Percentiles rank a stretch among this genome's conserved stretches.
These are phyloP conservation scores for Juncus effusus DNA, from an alignment of 176 grass and related monocot species.

Conservation along the genomic window DNA sequence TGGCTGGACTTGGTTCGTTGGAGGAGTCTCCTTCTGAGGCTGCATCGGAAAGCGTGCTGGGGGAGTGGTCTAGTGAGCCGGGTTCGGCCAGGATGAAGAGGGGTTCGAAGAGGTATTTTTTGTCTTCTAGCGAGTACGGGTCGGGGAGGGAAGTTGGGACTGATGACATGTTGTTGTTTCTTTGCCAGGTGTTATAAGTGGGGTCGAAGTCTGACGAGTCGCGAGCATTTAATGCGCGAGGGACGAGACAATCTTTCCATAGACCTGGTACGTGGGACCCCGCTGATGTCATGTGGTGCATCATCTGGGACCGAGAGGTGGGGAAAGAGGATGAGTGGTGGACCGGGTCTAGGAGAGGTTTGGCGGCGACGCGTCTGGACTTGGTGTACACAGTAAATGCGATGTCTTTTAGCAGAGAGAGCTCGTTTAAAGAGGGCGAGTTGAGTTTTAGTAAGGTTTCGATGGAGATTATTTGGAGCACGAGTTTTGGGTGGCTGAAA, in stretches of 20 bases:
- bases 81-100: constrained; percentile 87
- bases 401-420: constrained; percentile 87
- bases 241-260: constrained; percentile 87
- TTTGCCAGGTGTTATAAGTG: constrained; percentile 64
- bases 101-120: constrained; percentile 88
- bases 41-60: constrained; percentile 38
- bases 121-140: constrained; percentile 71
- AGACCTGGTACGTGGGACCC: constrained; percentile 63
- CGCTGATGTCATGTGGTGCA: constrained; percentile 45
- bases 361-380: constrained; percentile 57
- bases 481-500: constrained; percentile 84
- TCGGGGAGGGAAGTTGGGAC: constrained; percentile 52
- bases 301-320: constrained; percentile 53
- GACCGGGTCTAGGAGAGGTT: constrained; percentile 46
- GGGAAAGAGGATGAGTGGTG: constrained; percentile 58
- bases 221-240: constrained; percentile 50
- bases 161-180: constrained; percentile 74
- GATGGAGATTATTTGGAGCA: constrained; percentile 90
- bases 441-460: constrained; percentile 72
- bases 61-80: constrained; percentile 57
- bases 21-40: constrained; percentile 41
- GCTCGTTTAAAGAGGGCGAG: constrained; percentile 64
- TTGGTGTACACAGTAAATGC: constrained; percentile 98
- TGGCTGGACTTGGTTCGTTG: constrained; percentile 24
- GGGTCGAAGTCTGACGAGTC: constrained; percentile 79